These are phyloP conservation scores for Scytalidium sp. DNA, from an alignment of 2,329 filamentous ascomycete genomes.

Conservation along the genomic window DNA sequence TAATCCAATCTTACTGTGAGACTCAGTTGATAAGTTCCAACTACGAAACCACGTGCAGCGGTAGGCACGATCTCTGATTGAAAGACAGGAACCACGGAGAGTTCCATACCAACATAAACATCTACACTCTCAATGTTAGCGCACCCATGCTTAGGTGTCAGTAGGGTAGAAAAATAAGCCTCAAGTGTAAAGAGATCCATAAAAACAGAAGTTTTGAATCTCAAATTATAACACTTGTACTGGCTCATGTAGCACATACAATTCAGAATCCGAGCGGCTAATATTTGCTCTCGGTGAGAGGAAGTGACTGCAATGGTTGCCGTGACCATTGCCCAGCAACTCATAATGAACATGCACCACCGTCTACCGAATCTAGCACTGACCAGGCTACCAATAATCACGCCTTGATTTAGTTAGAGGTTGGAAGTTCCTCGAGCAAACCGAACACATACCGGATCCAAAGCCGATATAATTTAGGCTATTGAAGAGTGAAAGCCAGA, in stretches of 20 bases:
- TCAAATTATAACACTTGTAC: no score
- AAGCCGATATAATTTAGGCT: constrained; percentile 26
- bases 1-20: not conserved
- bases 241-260: no score
- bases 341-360: constrained; percentile 9
- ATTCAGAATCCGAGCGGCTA: constrained; percentile 6
- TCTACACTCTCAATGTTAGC: no score
- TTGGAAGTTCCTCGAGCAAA: no score
- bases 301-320: constrained; percentile 8
- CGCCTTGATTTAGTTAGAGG: not conserved
- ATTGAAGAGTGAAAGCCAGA: constrained; percentile 33
- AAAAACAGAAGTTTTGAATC: no score
- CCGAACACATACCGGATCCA: no score
- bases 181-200: no score
- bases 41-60: constrained; percentile 4
- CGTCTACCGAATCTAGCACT: constrained; percentile 6
- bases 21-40: constrained; percentile 3
- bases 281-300: constrained; percentile 42
- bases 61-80: constrained; percentile 8
- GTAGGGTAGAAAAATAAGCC: no score
- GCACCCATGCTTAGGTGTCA: no score
- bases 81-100: constrained; percentile 7
- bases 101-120: constrained; percentile 8
- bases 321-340: constrained; percentile 5
- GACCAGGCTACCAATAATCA: constrained; percentile 3